Percentiles rank a stretch among this genome's conserved stretches.
These are phyloP conservation scores for Entomortierella parvispora DNA, from an alignment of 192 early-diverging fungal species.

Conservation along the genomic window DNA sequence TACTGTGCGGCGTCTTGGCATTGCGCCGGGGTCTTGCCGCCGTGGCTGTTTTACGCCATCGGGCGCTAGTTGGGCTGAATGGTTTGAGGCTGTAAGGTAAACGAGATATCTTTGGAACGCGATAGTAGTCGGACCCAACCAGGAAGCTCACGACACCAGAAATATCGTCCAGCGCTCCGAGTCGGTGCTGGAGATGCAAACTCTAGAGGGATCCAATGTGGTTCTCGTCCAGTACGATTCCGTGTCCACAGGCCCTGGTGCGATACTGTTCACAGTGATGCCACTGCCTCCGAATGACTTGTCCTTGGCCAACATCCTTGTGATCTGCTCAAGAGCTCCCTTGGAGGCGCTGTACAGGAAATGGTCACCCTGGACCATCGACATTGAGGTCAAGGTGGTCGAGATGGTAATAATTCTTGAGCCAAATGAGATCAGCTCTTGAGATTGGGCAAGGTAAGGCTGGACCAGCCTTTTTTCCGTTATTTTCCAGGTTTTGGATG, in stretches of 20 bases:
- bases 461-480: slow-evolving; percentile 18
- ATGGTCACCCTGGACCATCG: background rate
- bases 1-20: too few species aligned
- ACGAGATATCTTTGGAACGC: too few species aligned
- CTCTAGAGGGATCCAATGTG: too few species aligned
- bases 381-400: background rate
- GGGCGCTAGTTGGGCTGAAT: too few species aligned
- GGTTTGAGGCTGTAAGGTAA: too few species aligned
- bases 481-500: too few species aligned
- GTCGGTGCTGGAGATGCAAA: slow-evolving; percentile 8
- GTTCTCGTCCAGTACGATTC: background rate
- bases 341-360: background rate
- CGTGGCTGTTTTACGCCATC: too few species aligned
- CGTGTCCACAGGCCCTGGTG: slow-evolving; percentile 28
- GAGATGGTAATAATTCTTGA: slow-evolving; percentile 41
- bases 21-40: too few species aligned
- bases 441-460: slow-evolving; percentile 26
- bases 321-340: slow-evolving; percentile 4
- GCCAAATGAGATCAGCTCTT: background rate
- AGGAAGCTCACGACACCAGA: slow-evolving; percentile 13
- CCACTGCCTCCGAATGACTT: background rate
- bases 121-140: slow-evolving; percentile 7
- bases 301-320: slow-evolving; percentile 3
- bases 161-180: slow-evolving; percentile 16
- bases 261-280: slow-evolving; percentile 9